Evolutionary conservation across 805 yeast genomes (phyloP).

Genomic region (Limtongia smithiae): DNA sequence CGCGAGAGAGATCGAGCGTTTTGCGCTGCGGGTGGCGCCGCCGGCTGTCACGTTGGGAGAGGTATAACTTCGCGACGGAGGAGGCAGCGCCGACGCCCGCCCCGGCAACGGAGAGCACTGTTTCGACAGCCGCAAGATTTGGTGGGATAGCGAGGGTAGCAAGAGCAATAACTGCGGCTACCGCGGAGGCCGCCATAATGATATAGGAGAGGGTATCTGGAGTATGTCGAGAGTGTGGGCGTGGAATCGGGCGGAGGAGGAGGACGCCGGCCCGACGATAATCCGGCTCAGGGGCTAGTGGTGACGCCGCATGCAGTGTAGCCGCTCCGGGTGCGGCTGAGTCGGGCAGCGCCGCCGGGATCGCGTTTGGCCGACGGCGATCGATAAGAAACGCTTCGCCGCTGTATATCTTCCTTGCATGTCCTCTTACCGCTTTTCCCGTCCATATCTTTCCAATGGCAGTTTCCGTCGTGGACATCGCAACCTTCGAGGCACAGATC

Average conservation of each 20-base stretch:
- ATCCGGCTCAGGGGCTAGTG: too few species aligned
- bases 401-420: background rate
- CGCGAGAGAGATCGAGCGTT: constrained; percentile 6
- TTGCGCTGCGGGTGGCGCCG: constrained; percentile 13
- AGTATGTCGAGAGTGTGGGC: too few species aligned
- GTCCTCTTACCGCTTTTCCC: background rate
- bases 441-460: background rate
- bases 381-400: background rate
- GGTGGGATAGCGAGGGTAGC: constrained; percentile 2
- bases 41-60: constrained; percentile 2
- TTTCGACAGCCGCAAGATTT: constrained; percentile 9
- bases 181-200: background rate
- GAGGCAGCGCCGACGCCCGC: constrained; percentile 13
- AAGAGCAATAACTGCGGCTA: background rate
- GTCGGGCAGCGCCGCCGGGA: background rate
- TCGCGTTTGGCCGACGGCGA: constrained; percentile 5
- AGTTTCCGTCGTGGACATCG: constrained; percentile 10
- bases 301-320: too few species aligned
- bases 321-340: too few species aligned
- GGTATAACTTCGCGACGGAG: constrained; percentile 3
- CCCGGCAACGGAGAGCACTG: constrained; percentile 11
- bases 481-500: constrained; percentile 19
- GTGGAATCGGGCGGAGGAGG: constrained; percentile 8
- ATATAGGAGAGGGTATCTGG: background rate
- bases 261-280: too few species aligned